phyloP scores from a whole-genome alignment of 768 basidiomycete species.

The Suillus alpinus region DNA sequence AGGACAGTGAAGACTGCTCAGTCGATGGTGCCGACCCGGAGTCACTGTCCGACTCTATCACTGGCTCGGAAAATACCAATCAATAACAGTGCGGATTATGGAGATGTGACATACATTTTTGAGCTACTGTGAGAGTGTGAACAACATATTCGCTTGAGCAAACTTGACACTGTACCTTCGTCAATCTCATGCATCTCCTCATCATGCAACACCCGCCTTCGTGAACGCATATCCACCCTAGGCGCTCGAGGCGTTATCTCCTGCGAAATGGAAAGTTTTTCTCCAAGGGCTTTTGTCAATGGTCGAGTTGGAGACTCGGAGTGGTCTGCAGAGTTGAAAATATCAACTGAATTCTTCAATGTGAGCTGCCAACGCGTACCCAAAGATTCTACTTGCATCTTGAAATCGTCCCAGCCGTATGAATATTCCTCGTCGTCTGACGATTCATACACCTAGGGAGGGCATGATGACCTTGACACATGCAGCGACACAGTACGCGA shows the following conservation, averaged over 20 bases:
- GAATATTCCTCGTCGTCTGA: background rate
- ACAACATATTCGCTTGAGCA: background rate
- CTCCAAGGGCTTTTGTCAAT: no score
- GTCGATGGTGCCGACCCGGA: background rate
- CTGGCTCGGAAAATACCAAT: background rate
- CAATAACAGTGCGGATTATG: background rate
- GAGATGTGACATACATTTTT: background rate
- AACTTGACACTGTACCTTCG: background rate
- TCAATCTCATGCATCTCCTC: background rate
- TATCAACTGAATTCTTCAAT: background rate
- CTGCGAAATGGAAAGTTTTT: background rate
- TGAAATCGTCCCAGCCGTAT: background rate
- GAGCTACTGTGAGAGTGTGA: background rate
- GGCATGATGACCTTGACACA: background rate
- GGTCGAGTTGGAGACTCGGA: background rate
- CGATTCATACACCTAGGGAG: background rate
- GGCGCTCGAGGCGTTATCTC: background rate
- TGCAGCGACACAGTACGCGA: background rate
- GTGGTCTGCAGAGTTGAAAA: background rate
- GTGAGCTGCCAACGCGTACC: background rate
- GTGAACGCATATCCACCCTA: background rate
- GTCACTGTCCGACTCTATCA: conserved; percentile 2
- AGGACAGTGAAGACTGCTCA: background rate
- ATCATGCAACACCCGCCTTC: background rate
- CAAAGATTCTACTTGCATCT: background rate